Percentiles rank a stretch among this genome's conserved stretches.
Conservation (phyloP, 805 yeast genomes). For the Kuraishia hungarica region DNA sequence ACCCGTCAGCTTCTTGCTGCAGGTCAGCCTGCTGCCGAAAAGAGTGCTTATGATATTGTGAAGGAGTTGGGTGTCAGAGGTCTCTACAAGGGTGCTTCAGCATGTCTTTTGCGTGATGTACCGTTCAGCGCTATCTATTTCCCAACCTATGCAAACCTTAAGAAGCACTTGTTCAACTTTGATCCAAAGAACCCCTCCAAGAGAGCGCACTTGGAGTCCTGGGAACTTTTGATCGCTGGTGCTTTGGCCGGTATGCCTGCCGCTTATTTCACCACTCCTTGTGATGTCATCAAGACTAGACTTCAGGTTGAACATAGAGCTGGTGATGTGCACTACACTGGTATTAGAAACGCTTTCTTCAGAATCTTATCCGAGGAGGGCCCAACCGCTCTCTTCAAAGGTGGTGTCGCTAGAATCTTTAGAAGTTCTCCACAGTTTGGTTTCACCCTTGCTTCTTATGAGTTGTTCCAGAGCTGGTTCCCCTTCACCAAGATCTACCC, state of each 20-base stretch:
- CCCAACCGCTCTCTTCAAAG: conserved; percentile 81
- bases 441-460: conserved; percentile 95
- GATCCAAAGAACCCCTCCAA: conserved; percentile 63
- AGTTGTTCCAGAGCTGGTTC: conserved; percentile 69
- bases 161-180: conserved; percentile 70
- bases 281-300: conserved; percentile 94
- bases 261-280: conserved; percentile 93
- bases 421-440: conserved; percentile 98
- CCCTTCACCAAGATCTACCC: conserved; percentile 47
- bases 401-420: conserved; percentile 89
- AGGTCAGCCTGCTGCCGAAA: conserved; percentile 24
- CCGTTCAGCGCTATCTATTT: conserved; percentile 96
- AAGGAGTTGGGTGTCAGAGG: conserved; percentile 77
- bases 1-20: conserved; percentile 27
- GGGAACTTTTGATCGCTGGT: conserved; percentile 83
- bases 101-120: conserved; percentile 89
- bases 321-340: conserved; percentile 71
- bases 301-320: conserved; percentile 74
- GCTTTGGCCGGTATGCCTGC: conserved; percentile 98
- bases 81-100: conserved; percentile 83
- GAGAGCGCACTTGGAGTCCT: conserved; percentile 55
- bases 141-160: conserved; percentile 93
- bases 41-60: conserved; percentile 64
- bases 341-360: conserved; percentile 68
- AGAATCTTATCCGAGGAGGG: conserved; percentile 81